Base-by-base conservation (phyloP, 352 stramenopile genomes). In the Phytophthora sojae region DNA sequence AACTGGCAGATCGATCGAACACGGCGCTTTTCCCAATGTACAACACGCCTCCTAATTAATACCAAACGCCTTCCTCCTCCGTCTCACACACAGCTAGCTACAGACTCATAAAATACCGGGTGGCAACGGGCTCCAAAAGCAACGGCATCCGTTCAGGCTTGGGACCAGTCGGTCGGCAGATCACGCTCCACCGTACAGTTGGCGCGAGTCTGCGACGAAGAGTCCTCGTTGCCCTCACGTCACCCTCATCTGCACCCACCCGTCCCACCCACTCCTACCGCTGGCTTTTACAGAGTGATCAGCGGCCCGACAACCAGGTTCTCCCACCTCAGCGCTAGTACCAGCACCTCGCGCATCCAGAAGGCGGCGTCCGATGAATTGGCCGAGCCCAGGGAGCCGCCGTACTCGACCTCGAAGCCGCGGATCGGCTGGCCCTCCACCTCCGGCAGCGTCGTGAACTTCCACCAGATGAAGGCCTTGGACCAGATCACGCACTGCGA, bases 391-490 rank as follows among this genome's bases (percentile, higher is more conserved):
- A 89, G 59, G 19, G 75, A 85, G 1, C 82, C 80, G 57, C 82
- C 82, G 57, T 89, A 89, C 69, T 86, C 77, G 15, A 89, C 79
- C 49, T 89, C 77, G 45, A 89, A 89, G 51, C 81, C 81, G 26
- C 68, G 54, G 17, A 58, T 71, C 19, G 23, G 65, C 52, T 71
- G 54, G 17, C 44, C 67, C 58, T 73, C 67, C 37, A 69, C 71
- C 25, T 86, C 69, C 2, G 76, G 76, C 19, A 89, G 50, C 8
- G 66, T 82, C 17, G 75, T 89, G 32, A 89, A 88, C 66, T 86
- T 88, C 79, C 81, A 89, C 79, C 79, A 89, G 37, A 88, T 82
- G 35, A 89, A 89, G 15, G 77, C 82, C n/a, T 86, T 87, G 26
- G 79, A 83, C 82, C 82, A 89, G 69, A 89, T 86, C 17, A 88